Base-by-base conservation (phyloP, 1,284 basidiomycete species). In the Gymnopus androsaceus region DNA sequence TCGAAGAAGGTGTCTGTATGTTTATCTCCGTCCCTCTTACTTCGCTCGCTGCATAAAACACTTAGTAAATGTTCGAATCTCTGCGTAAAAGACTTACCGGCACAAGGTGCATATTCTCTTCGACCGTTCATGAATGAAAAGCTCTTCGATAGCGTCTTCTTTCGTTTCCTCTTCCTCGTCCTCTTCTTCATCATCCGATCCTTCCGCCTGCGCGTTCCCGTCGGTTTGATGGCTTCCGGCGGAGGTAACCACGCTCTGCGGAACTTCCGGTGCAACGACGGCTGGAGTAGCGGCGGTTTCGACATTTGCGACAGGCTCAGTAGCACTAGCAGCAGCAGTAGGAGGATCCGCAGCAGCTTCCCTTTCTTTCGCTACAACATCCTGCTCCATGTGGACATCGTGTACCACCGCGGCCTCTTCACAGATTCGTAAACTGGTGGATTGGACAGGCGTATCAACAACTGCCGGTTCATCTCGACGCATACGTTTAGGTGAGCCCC, bases 31-130 rank as follows among this genome's bases (percentile, higher is more conserved):
- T 40, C 23, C 36, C 37, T 40, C 4, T 41, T 37, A 28, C 23
- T 25, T 28, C 36, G 27, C 30, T 27, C 23, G 36, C 45, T 19
- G 15, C 7, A 28, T n/a, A 21, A 12, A 12, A 27, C n/a, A 21
- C 23, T 42, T 17, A 27, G 25, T 25, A 12, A 47, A 33, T n/a
- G n/a, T n/a, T n/a, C n/a, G 31, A 28, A 44, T 28, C 8, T 25
- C 25, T 15, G 9, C 46, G 30, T 8, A 14, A 45, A 14, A 3
- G 14, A 48, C 56, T 36, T 19, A 57, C 56, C 42, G 28, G 38
- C 56, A 57, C 33, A 57, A 40, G 3, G 27, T 45, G 45, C 56
- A 57, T 23, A 55, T 17, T 19, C 31, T 38, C 31, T 34, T 41
- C 37, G 49, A 51, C 14, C 40, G 28, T 19, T 31, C 31, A 15